Percentiles rank a stretch among this genome's conserved stretches.
These are phyloP conservation scores for Alternaria panax DNA, from an alignment of 2,329 filamentous ascomycete genomes.

Conservation along the genomic window DNA sequence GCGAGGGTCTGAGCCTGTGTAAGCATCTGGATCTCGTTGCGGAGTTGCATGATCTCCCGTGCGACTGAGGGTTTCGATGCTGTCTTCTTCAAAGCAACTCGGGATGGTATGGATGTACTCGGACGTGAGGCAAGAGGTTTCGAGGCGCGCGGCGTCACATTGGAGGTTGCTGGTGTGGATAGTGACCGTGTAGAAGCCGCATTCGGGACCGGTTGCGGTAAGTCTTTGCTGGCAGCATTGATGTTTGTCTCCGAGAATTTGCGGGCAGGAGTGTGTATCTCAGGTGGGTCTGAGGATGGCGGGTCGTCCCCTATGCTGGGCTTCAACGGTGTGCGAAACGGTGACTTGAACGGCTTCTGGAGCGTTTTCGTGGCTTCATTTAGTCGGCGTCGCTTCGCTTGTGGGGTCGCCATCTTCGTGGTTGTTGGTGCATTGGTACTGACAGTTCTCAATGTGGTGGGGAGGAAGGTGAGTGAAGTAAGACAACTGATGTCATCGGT, in stretches of 20 bases:
- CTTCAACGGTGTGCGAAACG: constrained; percentile 61
- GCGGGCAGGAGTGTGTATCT: constrained; percentile 13
- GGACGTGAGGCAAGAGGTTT: constrained; percentile 25
- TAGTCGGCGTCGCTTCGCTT: constrained; percentile 69
- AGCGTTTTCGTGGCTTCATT: constrained; percentile 66
- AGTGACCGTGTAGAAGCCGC: background rate
- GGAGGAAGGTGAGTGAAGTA: background rate
- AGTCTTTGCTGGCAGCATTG: background rate
- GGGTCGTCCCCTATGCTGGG: constrained; percentile 31
- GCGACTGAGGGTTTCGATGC: constrained; percentile 35
- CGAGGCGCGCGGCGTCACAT: constrained; percentile 8
- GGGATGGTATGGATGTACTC: constrained; percentile 20
- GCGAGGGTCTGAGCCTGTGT: constrained; percentile 51
- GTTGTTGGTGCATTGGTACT: constrained; percentile 22
- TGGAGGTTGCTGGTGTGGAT: constrained; percentile 9
- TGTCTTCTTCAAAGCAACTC: constrained; percentile 20
- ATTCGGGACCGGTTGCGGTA: background rate
- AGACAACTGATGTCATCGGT: constrained; percentile 9
- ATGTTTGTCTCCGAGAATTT: background rate
- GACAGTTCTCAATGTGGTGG: background rate
- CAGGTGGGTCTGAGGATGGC: constrained; percentile 36
- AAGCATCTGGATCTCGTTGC: constrained; percentile 51
- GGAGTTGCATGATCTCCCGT: constrained; percentile 43
- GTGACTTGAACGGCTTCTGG: constrained; percentile 76
- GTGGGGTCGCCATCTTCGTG: constrained; percentile 56